Evolutionary conservation across 2,329 filamentous ascomycete species (phyloP).

Genomic region (Didymella lethalis): DNA sequence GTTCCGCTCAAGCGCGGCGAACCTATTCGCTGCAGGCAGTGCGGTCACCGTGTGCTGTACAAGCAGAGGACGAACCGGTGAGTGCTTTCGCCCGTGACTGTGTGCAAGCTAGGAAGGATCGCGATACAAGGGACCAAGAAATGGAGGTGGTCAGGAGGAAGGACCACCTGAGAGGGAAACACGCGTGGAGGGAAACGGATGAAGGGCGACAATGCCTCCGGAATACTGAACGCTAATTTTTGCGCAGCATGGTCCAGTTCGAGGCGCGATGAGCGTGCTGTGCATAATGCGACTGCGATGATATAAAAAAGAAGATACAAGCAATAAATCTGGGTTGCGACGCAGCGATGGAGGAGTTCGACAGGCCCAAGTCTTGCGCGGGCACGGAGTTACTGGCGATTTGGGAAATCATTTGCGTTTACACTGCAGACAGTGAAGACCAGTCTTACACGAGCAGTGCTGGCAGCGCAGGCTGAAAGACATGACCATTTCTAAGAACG

Average conservation of each 20-base stretch:
- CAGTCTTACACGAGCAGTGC: neutral
- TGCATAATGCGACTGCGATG: neutral
- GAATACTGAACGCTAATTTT: slow-evolving; percentile 24
- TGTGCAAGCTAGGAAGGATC: too few relatives aligned
- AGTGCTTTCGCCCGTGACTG: slow-evolving; percentile 47
- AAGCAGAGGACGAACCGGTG: slow-evolving; percentile 98
- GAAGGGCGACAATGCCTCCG: neutral
- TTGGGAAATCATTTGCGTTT: slow-evolving; percentile 4
- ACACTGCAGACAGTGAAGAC: neutral
- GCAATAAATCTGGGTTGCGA: neutral
- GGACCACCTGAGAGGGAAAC: too few relatives aligned
- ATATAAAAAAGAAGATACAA: neutral
- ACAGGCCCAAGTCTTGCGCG: neutral
- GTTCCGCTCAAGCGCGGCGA: slow-evolving; percentile 79
- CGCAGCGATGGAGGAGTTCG: neutral
- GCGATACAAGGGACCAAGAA: too few relatives aligned
- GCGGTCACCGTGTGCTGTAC: slow-evolving; percentile 93
- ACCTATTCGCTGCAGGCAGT: slow-evolving; percentile 87
- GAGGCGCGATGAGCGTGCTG: slow-evolving; percentile 74
- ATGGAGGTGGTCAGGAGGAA: too few relatives aligned
- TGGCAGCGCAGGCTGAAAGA: neutral
- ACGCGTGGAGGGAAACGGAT: too few relatives aligned
- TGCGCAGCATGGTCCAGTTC: slow-evolving; percentile 88
- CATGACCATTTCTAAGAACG: neutral
- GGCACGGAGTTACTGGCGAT: slow-evolving; percentile 20